Evolutionary conservation across 495 filamentous ascomycete genomes (phyloP), one percentile per base, ranked within the genome.

Genomic region (Cercophora scortea): DNA sequence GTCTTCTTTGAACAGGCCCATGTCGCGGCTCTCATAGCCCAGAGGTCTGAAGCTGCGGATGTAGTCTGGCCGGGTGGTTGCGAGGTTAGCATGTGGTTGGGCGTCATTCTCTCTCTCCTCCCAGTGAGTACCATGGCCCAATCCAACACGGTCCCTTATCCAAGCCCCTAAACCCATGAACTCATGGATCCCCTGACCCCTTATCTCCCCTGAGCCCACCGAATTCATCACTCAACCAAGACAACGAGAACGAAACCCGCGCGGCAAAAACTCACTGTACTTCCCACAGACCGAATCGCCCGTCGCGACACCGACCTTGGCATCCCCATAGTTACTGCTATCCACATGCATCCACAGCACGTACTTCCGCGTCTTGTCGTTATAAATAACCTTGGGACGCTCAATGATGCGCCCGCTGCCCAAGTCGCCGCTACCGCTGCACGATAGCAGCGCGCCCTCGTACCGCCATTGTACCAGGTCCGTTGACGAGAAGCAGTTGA

Each of bases 331-430:
- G 56, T 65, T 76, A 36, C 71, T 72, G 39, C 67, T 74, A 56
- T 87, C 84, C 56, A 86, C 82, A 57, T 87, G 84, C 77, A 87
- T 76, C 73, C 80, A 87, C 19, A 79, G 57, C 34, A 81, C 76
- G 53, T 78, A 84, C 48, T 80, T 72, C 7, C 52, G 45, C 0
- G 79, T 82, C 25, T 63, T 63, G 33, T 74, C 71, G 42, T 85
- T 84, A 56, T 76, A 80, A 0, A 83, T 74, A 4, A 86, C 76
- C 67, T 86, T 86, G 7, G 84, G 84, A 34, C 84, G 61, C 61
- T 88, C 84, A 0, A 87, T 72, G 0, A 87, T 69, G 10, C 84
- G 72, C 59, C 72, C 75, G 4, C 81, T 79, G 0, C 82, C 83
- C 3, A 86, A 69, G 51, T 87, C 82, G 5, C 80, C 82, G 2